These are phyloP conservation scores for Eimeria sp. DNA, from an alignment of 169 alveolate genomes.

Conservation along the genomic window DNA sequence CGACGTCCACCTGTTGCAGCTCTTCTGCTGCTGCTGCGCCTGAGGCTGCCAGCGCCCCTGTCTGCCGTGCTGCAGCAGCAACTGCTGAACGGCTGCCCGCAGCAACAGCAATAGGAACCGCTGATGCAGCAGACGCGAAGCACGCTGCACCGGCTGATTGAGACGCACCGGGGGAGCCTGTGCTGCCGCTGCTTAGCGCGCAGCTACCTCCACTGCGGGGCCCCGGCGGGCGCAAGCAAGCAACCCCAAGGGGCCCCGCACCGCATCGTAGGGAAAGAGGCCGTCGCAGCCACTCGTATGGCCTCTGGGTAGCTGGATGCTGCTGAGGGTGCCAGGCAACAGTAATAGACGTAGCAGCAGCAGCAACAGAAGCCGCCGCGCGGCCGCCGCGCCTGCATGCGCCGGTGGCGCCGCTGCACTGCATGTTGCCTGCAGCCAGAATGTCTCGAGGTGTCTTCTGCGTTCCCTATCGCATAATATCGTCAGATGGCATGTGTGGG, in stretches of 20 bases:
- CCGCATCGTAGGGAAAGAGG: neutral
- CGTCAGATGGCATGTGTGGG: neutral
- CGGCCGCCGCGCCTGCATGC: constrained; percentile 35
- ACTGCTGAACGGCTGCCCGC: constrained; percentile 26
- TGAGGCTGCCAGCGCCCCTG: constrained; percentile 50
- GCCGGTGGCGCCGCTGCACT: constrained; percentile 48
- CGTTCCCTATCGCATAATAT: neutral
- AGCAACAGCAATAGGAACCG: neutral
- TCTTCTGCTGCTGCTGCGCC: constrained; percentile 34
- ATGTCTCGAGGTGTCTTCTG: neutral
- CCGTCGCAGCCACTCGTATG: neutral
- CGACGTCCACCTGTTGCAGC: neutral
- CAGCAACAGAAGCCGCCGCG: constrained; percentile 21
- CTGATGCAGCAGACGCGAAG: constrained; percentile 48
- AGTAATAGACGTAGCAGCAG: neutral
- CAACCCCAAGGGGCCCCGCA: neutral
- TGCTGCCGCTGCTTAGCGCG: neutral
- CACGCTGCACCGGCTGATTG: neutral
- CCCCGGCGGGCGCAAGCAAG: neutral
- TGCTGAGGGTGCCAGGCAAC: constrained; percentile 1
- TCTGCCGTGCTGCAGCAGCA: constrained; percentile 55
- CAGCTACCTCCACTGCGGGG: neutral
- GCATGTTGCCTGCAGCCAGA: constrained; percentile 18
- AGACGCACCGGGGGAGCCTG: neutral
- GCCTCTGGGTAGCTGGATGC: neutral